phyloP scores from a whole-genome alignment of 768 basidiomycete genomes.

The Aureoboletus auriporus region DNA sequence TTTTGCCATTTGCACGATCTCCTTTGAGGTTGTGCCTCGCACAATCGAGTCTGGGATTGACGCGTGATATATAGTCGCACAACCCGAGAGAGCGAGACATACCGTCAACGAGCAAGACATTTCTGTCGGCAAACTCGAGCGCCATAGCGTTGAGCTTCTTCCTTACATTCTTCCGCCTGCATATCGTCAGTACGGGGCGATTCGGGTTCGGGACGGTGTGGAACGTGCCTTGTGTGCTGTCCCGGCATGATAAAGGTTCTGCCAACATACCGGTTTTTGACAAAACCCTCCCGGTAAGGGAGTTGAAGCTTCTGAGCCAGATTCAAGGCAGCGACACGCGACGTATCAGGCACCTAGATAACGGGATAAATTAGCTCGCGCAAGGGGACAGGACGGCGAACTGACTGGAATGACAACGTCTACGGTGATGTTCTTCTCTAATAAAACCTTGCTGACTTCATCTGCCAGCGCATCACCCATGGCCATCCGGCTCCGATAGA shows the following conservation, averaged over 20 bases:
- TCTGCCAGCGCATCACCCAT: constrained; percentile 96
- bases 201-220: not conserved
- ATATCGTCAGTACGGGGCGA: constrained; percentile 1
- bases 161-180: constrained; percentile 88
- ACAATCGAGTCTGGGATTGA: constrained; percentile 84
- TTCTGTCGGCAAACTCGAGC: constrained; percentile 88
- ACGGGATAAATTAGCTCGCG: not conserved
- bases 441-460: constrained; percentile 74
- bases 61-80: not conserved
- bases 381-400: not conserved
- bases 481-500: constrained; percentile 97
- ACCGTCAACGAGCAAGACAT: constrained; percentile 96
- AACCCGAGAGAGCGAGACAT: constrained; percentile 14
- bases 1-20: constrained; percentile 99
- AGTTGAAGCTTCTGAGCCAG: constrained; percentile 84
- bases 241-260: constrained; percentile 99
- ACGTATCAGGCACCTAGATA: constrained; percentile 89
- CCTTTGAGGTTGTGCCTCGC: constrained; percentile 95
- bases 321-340: constrained; percentile 92
- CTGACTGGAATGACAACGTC: constrained; percentile 95
- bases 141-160: constrained; percentile 98
- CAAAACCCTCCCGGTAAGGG: constrained; percentile 96
- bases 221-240: constrained; percentile 78
- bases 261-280: constrained; percentile 98
- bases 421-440: constrained; percentile 61